phyloP scores from a whole-genome alignment of 495 filamentous ascomycete genomes.

The Massariosphaeria phaeospora region DNA sequence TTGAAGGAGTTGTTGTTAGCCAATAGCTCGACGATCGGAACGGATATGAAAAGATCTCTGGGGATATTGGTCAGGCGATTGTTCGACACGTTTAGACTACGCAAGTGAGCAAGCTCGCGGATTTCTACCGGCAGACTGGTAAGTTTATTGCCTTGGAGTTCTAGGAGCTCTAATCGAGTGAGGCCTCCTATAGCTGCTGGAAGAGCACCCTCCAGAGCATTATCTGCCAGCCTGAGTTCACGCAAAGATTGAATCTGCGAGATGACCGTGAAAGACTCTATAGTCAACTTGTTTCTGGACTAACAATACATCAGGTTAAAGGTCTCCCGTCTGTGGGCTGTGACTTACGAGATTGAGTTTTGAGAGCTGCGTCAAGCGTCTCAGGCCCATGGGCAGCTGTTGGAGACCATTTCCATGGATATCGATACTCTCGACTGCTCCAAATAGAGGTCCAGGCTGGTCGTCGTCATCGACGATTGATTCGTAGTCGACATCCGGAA shows the following conservation, averaged over 20 bases:
- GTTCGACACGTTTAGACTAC: slow-evolving; percentile 68
- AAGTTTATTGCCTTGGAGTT: slow-evolving; percentile 75
- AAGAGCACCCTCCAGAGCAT: slow-evolving; percentile 63
- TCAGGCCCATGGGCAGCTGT: slow-evolving; percentile 67
- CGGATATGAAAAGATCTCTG: slow-evolving; percentile 56
- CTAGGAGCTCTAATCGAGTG: slow-evolving; percentile 66
- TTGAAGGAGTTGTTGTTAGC: slow-evolving; percentile 74
- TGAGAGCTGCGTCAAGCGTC: slow-evolving; percentile 65
- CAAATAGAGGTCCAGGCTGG: slow-evolving; percentile 74
- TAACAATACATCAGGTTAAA: slow-evolving; percentile 34
- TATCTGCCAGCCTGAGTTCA: slow-evolving; percentile 79
- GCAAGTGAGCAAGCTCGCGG: slow-evolving; percentile 57
- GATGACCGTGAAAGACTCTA: slow-evolving; percentile 66
- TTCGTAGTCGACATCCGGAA: slow-evolving; percentile 62
- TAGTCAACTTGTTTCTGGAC: slow-evolving; percentile 74
- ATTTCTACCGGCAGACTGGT: slow-evolving; percentile 68
- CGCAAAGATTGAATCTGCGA: slow-evolving; percentile 62
- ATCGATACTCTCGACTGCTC: slow-evolving; percentile 75
- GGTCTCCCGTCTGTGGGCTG: slow-evolving; percentile 12
- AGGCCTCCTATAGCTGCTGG: slow-evolving; percentile 55
- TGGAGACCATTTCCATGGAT: slow-evolving; percentile 76
- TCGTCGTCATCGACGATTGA: slow-evolving; percentile 49
- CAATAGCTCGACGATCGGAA: slow-evolving; percentile 69
- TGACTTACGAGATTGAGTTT: slow-evolving; percentile 69
- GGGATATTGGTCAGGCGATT: slow-evolving; percentile 69